phyloP scores from a whole-genome alignment of 176 grass and related monocot genomes.

The Carex kokanica region DNA sequence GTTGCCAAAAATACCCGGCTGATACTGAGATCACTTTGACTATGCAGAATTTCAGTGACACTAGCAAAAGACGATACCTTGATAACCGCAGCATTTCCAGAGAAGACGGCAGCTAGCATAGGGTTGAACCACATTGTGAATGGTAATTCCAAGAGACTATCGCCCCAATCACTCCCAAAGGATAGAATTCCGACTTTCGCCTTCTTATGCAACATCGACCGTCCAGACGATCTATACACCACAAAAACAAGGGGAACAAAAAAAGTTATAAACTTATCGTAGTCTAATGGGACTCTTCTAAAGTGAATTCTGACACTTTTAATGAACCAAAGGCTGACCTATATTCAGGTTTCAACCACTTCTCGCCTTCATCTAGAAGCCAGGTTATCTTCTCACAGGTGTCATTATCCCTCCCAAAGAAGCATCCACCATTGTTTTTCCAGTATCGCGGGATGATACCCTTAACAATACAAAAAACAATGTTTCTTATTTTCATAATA shows the following conservation, averaged over 20 bases:
- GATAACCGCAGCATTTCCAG: conserved; percentile 97
- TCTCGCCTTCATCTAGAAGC: conserved; percentile 99
- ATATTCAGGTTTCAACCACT: conserved; percentile 99
- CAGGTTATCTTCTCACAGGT: conserved; percentile 99
- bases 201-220: conserved; percentile 91
- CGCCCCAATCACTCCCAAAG: conserved; percentile 91
- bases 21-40: neutral
- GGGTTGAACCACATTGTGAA: conserved; percentile 97
- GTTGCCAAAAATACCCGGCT: neutral
- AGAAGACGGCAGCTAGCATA: conserved; percentile 86
- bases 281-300: neutral
- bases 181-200: conserved; percentile 96
- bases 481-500: conserved; percentile 3
- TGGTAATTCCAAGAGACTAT: conserved; percentile 99
- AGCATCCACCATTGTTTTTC: conserved; percentile 98
- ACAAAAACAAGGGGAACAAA: conserved; percentile 6
- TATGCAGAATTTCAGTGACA: neutral
- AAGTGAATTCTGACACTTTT: neutral
- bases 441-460: conserved; percentile 89
- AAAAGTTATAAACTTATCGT: neutral
- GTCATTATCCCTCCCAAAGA: conserved; percentile 98
- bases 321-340: conserved; percentile 42
- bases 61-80: conserved; percentile 60
- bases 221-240: conserved; percentile 53
- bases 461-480: conserved; percentile 31